These are phyloP conservation scores for Alternaria triticimaculans DNA, from an alignment of 2,329 filamentous ascomycete species.

Conservation along the genomic window DNA sequence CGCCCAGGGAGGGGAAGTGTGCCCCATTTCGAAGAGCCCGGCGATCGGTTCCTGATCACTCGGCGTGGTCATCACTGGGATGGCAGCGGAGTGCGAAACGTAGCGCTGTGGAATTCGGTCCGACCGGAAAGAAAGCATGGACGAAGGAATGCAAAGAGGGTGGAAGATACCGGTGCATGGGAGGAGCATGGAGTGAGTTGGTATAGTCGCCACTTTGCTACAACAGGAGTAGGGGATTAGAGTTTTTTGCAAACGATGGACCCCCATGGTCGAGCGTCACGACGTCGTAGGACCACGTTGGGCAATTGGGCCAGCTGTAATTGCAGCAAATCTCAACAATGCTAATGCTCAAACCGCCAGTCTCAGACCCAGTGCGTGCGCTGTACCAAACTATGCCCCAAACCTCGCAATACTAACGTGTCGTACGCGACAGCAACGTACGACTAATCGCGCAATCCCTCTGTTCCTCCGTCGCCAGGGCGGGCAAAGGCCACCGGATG, in stretches of 20 bases:
- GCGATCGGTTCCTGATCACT: slow-evolving; percentile 11
- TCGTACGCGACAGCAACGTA: slow-evolving; percentile 4
- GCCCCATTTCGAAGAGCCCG: slow-evolving; percentile 4
- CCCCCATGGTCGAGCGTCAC: slow-evolving; percentile 1
- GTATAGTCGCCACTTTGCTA: slow-evolving; percentile 14
- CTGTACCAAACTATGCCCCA: slow-evolving; percentile 6
- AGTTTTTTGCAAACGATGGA: neutral
- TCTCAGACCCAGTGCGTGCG: slow-evolving; percentile 12
- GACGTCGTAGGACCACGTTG: neutral
- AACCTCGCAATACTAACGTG: slow-evolving; percentile 3
- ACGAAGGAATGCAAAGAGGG: neutral
- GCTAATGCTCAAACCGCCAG: slow-evolving; percentile 10
- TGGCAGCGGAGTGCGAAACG: slow-evolving; percentile 13
- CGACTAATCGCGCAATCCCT: slow-evolving; percentile 12
- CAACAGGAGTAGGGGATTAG: slow-evolving; percentile 2
- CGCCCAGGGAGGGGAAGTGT: neutral
- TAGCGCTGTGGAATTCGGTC: slow-evolving; percentile 15
- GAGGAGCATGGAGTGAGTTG: slow-evolving; percentile 7
- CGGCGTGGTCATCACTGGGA: neutral
- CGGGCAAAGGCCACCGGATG: slow-evolving; percentile 1
- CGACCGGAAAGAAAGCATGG: slow-evolving; percentile 6
- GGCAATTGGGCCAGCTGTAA: slow-evolving; percentile 6
- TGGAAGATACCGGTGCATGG: slow-evolving; percentile 7
- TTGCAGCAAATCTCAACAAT: slow-evolving; percentile 7
- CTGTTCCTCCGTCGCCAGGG: neutral